Evolutionary conservation across 768 basidiomycete genomes (phyloP), one percentile per base, ranked within the genome.

Genomic region (Boletales sp.): DNA sequence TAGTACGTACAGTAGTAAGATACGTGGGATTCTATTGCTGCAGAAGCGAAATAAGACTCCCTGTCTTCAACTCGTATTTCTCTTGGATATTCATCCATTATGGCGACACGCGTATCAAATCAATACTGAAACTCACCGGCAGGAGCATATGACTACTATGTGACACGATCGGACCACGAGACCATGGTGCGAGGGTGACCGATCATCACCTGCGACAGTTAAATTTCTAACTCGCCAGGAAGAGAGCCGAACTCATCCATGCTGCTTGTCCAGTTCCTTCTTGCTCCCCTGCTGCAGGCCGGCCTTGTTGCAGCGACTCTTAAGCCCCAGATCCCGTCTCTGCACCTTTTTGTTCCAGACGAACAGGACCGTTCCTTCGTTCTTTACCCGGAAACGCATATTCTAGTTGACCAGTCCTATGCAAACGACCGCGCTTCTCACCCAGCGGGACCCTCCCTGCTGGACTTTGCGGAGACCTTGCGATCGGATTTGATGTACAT

Each of bases 381-480:
- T 37, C 62, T 74, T 13, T 48, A 59, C 7, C 39, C 68, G 8
- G 48, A 55, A 40, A 67, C 70, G 13, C 60, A 60, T 40, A 69
- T 75, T 29, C 21, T 73, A 13, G 72, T 75, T n/a, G 72, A 74
- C 51, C 51, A 62, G 40, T 19, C 21, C 4, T 61, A 62, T 53
- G 67, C 62, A 0, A 51, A 14, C 8, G 32, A 46, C 8, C 2
- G 21, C 6, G 42, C 38, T n/a, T 43, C 46, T 37, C 42, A 41
- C 37, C 44, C 53, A 9, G 58, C 65, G 12, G 58, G 55, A 14
- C 71, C 72, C 4, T 67, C 69, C 15, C 57, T 74, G 3, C 57
- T 61, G 27, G 61, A 62, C 15, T 75, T 67, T 41, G 74, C 74
- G 3, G 49, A 64, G 24, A 71, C 66, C 3, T 75, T 76, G 41